Base-by-base conservation (phyloP, 345 rosid species). In the Laguncularia racemosa region DNA sequence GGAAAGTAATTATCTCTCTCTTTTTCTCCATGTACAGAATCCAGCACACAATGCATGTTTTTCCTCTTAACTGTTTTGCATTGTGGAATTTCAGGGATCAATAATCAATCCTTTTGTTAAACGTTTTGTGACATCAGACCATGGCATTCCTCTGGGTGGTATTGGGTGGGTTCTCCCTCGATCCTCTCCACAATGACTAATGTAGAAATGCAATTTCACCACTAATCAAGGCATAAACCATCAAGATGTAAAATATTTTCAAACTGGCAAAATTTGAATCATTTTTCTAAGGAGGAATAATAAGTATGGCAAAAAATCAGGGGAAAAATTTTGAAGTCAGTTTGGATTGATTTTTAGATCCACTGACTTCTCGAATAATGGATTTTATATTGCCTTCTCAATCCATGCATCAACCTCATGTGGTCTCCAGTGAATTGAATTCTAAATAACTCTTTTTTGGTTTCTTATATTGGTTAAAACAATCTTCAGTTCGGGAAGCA, bases 131-230 rank as follows among this genome's bases (percentile, higher is more conserved):
- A 69, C 93, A 46, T 84, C 92, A 64, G 73, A 68, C 53, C 93
- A 86, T 52, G 96, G 87, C 13, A 55, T 84, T 75, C 98, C 98
- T 38, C 77, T 91, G 14, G 98, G 96, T 55, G 96, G 91, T 56
- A 61, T 92, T 59, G 95, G 96, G 98, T 89, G 74, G 43, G 83
- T 64, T 61, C 59, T 70, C 45, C 16, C 58, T 61, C 56, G 20
- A 9, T 13, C 10, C 46, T 56, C 46, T 46, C 58, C 59, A 47
- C 49, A 4, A 16, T 55, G 15, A n/a, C 40, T 20, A 44, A 16
- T 15, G 1, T 13, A 12, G 45, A 48, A 46, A 62, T 17, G 48
- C 49, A 63, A 26, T 16, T 55, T 26, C 21, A 44, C 48, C 51
- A 19, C 10, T 33, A 33, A 33, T 33, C 40, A 33, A 4, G 9